Evolutionary conservation across 176 grass and related monocot species (phyloP).

Genomic region (Avena sativa): DNA sequence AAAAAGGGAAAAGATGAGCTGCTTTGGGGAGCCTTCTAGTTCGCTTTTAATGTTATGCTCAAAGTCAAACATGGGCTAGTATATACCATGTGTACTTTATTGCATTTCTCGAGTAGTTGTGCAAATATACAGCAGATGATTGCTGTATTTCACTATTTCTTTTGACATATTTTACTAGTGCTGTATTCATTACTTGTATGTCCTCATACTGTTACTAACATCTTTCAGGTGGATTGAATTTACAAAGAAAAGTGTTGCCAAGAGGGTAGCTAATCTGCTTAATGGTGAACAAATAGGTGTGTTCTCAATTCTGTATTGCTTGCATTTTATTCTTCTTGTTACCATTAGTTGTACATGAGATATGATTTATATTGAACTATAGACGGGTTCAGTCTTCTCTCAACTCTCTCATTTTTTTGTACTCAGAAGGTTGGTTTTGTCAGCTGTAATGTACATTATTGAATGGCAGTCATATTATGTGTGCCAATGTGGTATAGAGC

Average conservation of each 20-base stretch:
- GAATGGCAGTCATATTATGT: not conserved
- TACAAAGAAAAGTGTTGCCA: slow-evolving; percentile 83
- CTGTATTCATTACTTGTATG: not conserved
- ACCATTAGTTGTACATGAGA: not conserved
- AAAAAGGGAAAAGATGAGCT: not conserved
- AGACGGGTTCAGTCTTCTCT: not conserved
- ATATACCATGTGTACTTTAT: slow-evolving; percentile 1
- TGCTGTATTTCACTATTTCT: slow-evolving; percentile 5
- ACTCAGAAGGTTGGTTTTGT: not conserved
- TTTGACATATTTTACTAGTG: slow-evolving; percentile 1
- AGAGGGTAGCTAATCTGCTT: slow-evolving; percentile 85
- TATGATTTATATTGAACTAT: not conserved
- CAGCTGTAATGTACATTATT: not conserved
- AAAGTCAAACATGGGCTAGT: slow-evolving; percentile 10
- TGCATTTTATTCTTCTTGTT: slow-evolving; percentile 7
- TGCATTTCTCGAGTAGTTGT: not conserved
- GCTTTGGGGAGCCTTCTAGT: slow-evolving; percentile 11
- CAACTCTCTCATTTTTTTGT: not conserved
- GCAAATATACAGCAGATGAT: not conserved
- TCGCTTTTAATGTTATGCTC: not conserved
- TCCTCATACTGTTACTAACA: slow-evolving; percentile 39
- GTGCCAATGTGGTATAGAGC: not conserved
- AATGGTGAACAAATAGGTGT: slow-evolving; percentile 97
- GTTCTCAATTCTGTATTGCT: slow-evolving; percentile 3
- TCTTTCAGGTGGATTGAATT: slow-evolving; percentile 92